Evolutionary conservation across 345 rosid genomes (phyloP), one percentile per base, ranked within the genome.

Genomic region (Gossypium anomalum): DNA sequence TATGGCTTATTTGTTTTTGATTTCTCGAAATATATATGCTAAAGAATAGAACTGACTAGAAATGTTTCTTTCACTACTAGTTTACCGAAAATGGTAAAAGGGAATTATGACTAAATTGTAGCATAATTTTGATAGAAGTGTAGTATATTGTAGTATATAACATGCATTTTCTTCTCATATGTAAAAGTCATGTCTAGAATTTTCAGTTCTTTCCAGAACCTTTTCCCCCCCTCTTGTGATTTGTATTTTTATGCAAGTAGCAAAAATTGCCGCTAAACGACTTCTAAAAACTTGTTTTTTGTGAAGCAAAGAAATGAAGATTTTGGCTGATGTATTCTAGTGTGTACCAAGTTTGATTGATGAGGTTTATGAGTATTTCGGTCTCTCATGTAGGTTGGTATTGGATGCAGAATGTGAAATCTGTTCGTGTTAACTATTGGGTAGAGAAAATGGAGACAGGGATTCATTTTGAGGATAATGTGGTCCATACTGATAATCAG

Each of bases 361-460:
- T 34, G 77, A 67, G 82, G 79, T 85, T 78, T 79, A 79, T 71
- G 58, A 80, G 44, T 76, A 62, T 71, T 80, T 41, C 81, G 81
- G 80, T 78, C 80, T 85, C 88, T 86, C 77, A 87, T 82, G 83
- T 80, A 76, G 88, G 83, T 81, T 84, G 80, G 75, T 85, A 83
- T 86, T 86, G 82, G 83, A 43, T 91, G 95, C 96, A 95, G 99
- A 95, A 91, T 89, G 97, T 95, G 82, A 95, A 91, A 80, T 80
- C 83, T 85, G 88, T 95, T 57, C 93, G 89, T 27, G 87, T 95
- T 68, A 82, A 88, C 83, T 95, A 91, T 81, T 91, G 94, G 97
- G 87, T 95, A 25, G 97, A 95, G 87, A 93, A 88, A 85, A 80
- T 80, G 51, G 98, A 89, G 84, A 79, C 93, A n/a, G 99, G 99